Percentiles rank a stretch among this genome's conserved stretches.
These are phyloP conservation scores for Daldinia caldariorum DNA, from an alignment of 495 filamentous ascomycete genomes.

Conservation along the genomic window DNA sequence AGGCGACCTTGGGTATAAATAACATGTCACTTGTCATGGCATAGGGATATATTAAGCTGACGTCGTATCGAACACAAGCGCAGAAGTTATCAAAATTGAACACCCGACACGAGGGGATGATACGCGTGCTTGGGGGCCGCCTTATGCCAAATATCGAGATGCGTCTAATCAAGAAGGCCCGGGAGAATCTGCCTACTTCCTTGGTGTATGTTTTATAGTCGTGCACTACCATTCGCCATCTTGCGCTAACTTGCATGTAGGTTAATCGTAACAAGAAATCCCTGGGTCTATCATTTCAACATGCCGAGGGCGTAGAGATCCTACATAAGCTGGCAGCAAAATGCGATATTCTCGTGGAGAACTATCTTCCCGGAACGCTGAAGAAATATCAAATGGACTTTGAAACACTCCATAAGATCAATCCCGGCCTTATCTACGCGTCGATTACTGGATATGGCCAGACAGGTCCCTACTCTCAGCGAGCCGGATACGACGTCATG, in stretches of 20 bases:
- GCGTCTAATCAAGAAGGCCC: slow-evolving; percentile 71
- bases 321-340: slow-evolving; percentile 83
- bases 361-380: slow-evolving; percentile 91
- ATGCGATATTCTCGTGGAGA: slow-evolving; percentile 95
- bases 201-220: slow-evolving; percentile 68
- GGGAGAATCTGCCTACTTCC: slow-evolving; percentile 94
- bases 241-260: slow-evolving; percentile 53
- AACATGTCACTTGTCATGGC: slow-evolving; percentile 37
- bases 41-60: slow-evolving; percentile 30
- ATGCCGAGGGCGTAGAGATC: slow-evolving; percentile 82
- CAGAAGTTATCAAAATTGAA: slow-evolving; percentile 96
- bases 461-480: slow-evolving; percentile 86
- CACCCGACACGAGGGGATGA: slow-evolving; percentile 93
- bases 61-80: slow-evolving; percentile 63
- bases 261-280: slow-evolving; percentile 98
- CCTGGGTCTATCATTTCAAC: slow-evolving; percentile 87
- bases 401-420: slow-evolving; percentile 77
- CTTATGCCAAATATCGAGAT: slow-evolving; percentile 79
- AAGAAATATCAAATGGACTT: slow-evolving; percentile 93
- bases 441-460: slow-evolving; percentile 80
- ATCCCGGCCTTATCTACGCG: slow-evolving; percentile 76
- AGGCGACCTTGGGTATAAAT: slow-evolving; percentile 86
- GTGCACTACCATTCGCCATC: not conserved
- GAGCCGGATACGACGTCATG: slow-evolving; percentile 99
- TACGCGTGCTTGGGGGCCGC: slow-evolving; percentile 95